Percentiles rank a stretch among this genome's conserved stretches.
These are phyloP conservation scores for Pseudocohnilembus persalinus DNA, from an alignment of 169 alveolate genomes.

Conservation along the genomic window DNA sequence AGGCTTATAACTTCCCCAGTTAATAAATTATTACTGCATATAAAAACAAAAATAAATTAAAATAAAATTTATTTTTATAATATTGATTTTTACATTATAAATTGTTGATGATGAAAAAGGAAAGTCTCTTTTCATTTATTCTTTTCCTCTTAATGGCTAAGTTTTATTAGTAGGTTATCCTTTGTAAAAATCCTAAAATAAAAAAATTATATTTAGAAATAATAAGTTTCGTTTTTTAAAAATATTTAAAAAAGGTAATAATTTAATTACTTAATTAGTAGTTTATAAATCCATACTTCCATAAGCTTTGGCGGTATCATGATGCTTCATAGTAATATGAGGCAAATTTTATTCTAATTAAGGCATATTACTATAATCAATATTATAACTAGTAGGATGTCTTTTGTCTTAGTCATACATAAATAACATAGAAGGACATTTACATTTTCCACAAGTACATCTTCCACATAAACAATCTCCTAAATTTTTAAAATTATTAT, in stretches of 20 bases:
- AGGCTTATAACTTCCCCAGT: not conserved
- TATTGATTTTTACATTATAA: not conserved
- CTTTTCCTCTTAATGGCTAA: conserved; percentile 1
- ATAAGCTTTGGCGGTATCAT: not conserved
- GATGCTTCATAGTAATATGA: conserved; percentile 6
- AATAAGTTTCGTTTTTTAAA: no score
- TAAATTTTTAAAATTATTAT: not conserved
- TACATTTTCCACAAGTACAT: conserved; percentile 19
- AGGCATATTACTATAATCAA: not conserved
- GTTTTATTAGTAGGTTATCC: not conserved
- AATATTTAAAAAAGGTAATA: no score
- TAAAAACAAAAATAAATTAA: no score
- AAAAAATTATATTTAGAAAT: not conserved
- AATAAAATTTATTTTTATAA: no score
- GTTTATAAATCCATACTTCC: not conserved
- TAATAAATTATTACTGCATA: not conserved
- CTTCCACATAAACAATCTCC: conserved; percentile 18
- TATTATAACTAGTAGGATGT: not conserved
- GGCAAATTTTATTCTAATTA: not conserved
- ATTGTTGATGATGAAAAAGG: not conserved
- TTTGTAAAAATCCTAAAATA: not conserved
- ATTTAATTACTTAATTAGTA: conserved; percentile 4
- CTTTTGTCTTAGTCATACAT: not conserved
- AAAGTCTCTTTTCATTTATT: not conserved
- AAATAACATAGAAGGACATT: not conserved